Conservation (phyloP, 371 early-diverging fungal species). For the Synchytrium microbalum region DNA sequence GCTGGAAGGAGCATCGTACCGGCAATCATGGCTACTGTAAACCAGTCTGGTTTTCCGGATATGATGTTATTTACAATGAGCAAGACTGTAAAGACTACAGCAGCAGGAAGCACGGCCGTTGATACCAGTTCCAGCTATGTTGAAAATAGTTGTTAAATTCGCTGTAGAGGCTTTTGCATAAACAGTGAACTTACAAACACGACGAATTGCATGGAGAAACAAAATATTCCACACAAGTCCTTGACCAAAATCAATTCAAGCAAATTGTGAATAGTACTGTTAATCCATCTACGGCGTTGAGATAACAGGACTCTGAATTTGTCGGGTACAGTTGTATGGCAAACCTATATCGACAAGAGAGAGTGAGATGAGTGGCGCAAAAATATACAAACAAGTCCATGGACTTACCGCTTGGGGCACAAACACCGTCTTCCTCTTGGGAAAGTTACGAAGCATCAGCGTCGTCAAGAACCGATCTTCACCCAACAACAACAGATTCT, state of each 20-base stretch:
- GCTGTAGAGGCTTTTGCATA: too few relatives aligned
- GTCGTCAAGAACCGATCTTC: slow-evolving; percentile 98
- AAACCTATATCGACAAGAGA: slow-evolving; percentile 50
- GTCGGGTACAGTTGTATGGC: slow-evolving; percentile 91
- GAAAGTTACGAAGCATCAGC: slow-evolving; percentile 92
- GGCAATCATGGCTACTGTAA: slow-evolving; percentile 11
- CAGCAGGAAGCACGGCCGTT: slow-evolving; percentile 84
- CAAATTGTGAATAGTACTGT: slow-evolving; percentile 95
- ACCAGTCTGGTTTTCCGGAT: neutral
- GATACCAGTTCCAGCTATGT: slow-evolving; percentile 68
- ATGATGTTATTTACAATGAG: neutral
- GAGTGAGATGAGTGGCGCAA: neutral
- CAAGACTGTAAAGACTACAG: slow-evolving; percentile 69
- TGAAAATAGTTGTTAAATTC: too few relatives aligned
- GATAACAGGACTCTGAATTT: slow-evolving; percentile 82
- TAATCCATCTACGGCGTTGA: slow-evolving; percentile 97
- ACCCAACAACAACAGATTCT: slow-evolving; percentile 96
- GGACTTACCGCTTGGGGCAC: slow-evolving; percentile 66
- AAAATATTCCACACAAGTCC: slow-evolving; percentile 94
- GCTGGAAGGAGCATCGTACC: slow-evolving; percentile 34
- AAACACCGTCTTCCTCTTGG: slow-evolving; percentile 87
- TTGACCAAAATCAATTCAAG: slow-evolving; percentile 87
- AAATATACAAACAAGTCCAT: neutral
- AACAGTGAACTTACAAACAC: neutral
- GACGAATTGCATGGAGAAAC: slow-evolving; percentile 87